These are phyloP conservation scores for Buddleja alternifolia DNA, from an alignment of 257 asterid species.

Conservation along the genomic window DNA sequence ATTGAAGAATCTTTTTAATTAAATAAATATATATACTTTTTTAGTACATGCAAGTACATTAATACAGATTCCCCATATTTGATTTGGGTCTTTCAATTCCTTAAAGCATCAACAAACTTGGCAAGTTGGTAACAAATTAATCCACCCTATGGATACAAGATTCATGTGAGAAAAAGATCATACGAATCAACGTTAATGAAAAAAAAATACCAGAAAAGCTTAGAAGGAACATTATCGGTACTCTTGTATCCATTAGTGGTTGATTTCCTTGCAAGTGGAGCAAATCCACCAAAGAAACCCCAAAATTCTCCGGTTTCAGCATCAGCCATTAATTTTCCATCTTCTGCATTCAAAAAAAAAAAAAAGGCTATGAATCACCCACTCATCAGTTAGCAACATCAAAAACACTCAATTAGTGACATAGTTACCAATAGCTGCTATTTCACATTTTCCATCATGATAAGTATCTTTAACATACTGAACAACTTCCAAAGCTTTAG, in stretches of 20 bases:
- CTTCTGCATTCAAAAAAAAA: slow-evolving; percentile 61
- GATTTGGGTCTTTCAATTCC: slow-evolving; percentile 10
- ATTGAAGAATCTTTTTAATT: slow-evolving; percentile 8
- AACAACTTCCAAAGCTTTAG: slow-evolving; percentile 98
- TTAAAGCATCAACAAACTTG: slow-evolving; percentile 1
- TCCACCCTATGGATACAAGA: background rate
- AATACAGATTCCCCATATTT: background rate
- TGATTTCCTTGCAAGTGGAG: slow-evolving; percentile 96
- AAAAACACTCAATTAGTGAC: slow-evolving; percentile 25
- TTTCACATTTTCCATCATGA: slow-evolving; percentile 96
- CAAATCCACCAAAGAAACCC: slow-evolving; percentile 99
- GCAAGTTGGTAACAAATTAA: slow-evolving; percentile 1
- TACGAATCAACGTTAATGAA: slow-evolving; percentile 24
- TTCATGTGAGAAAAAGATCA: slow-evolving; percentile 21
- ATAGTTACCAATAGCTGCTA: slow-evolving; percentile 87
- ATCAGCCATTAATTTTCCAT: slow-evolving; percentile 98
- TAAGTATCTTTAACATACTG: slow-evolving; percentile 93
- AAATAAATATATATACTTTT: background rate
- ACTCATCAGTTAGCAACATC: slow-evolving; percentile 33
- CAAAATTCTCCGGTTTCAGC: slow-evolving; percentile 99
- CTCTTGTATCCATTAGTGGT: slow-evolving; percentile 51
- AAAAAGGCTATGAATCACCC: slow-evolving; percentile 29
- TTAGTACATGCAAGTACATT: background rate
- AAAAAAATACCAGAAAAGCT: slow-evolving; percentile 72
- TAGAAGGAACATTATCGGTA: slow-evolving; percentile 50